phyloP scores from a whole-genome alignment of 139 green algal genomes.

The Penium margaritaceum region DNA sequence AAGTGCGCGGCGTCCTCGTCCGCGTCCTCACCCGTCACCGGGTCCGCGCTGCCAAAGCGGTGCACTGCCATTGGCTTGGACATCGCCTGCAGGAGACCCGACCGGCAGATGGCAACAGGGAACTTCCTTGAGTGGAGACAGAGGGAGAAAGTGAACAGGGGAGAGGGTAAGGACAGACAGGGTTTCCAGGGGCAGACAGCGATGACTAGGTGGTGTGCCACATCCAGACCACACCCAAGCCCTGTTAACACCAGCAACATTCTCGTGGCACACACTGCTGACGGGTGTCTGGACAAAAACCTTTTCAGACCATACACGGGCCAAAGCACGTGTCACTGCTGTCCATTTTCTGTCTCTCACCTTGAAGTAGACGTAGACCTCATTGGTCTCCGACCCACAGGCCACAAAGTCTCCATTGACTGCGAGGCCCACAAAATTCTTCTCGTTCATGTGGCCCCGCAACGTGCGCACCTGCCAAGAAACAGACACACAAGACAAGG shows the following conservation, averaged over 20 bases:
- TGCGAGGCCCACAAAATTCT: slow-evolving; percentile 89
- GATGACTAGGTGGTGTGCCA: too few relatives aligned
- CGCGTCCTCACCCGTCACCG: slow-evolving; percentile 1
- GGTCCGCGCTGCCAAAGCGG: slow-evolving; percentile 39
- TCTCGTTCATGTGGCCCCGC: slow-evolving; percentile 77
- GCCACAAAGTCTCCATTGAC: slow-evolving; percentile 64
- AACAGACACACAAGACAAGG: neutral
- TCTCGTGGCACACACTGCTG: too few relatives aligned
- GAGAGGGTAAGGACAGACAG: neutral
- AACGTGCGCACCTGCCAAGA: slow-evolving; percentile 32
- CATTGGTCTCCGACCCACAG: slow-evolving; percentile 76
- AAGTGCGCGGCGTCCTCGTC: slow-evolving; percentile 48
- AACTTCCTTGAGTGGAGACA: too few relatives aligned
- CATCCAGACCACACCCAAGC: too few relatives aligned
- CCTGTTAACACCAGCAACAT: too few relatives aligned
- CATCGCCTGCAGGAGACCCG: slow-evolving; percentile 38
- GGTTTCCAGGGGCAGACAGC: too few relatives aligned
- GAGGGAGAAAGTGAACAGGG: neutral
- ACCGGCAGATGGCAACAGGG: too few relatives aligned
- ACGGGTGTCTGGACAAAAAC: too few relatives aligned
- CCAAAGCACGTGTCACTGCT: too few relatives aligned
- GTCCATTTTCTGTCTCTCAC: too few relatives aligned
- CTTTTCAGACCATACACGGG: too few relatives aligned
- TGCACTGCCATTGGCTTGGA: slow-evolving; percentile 39
- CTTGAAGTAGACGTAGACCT: slow-evolving; percentile 66